These are phyloP conservation scores for Nicotiana otophora DNA, from an alignment of 257 asterid species.

Conservation along the genomic window DNA sequence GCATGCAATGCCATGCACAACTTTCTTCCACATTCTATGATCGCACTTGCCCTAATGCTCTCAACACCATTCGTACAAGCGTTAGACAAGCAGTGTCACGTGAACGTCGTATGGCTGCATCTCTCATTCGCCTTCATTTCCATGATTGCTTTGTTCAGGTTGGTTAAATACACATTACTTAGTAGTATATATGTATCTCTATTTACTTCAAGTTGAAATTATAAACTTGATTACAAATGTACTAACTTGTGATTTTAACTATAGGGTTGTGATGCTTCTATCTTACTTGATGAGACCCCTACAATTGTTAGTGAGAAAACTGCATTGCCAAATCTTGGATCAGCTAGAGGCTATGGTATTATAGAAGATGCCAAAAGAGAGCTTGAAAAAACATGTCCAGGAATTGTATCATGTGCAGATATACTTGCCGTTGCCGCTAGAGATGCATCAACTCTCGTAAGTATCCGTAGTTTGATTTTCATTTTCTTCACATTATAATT, in stretches of 20 bases:
- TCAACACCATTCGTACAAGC: not conserved
- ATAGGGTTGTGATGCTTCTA: constrained; percentile 2
- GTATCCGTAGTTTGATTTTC: not conserved
- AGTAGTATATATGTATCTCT: not conserved
- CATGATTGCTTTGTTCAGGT: constrained; percentile 6
- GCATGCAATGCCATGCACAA: constrained; percentile 4
- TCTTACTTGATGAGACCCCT: not conserved
- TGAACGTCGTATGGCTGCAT: not conserved
- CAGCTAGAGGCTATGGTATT: not conserved
- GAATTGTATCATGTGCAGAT: not conserved
- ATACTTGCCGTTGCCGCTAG: constrained; percentile 1
- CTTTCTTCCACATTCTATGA: not conserved
- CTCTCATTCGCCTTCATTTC: not conserved
- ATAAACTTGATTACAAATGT: not conserved
- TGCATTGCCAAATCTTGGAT: not conserved
- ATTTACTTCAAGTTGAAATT: not conserved
- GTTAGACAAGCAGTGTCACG: not conserved
- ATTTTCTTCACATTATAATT: not conserved
- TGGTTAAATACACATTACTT: not conserved
- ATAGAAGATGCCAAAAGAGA: not conserved
- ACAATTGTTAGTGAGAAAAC: not conserved
- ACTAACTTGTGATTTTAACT: not conserved
- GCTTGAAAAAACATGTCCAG: not conserved
- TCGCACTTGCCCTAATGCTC: not conserved
- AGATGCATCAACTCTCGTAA: not conserved